These are phyloP conservation scores for Blastocladiella britannica DNA, from an alignment of 192 early-diverging fungal species.

Conservation along the genomic window DNA sequence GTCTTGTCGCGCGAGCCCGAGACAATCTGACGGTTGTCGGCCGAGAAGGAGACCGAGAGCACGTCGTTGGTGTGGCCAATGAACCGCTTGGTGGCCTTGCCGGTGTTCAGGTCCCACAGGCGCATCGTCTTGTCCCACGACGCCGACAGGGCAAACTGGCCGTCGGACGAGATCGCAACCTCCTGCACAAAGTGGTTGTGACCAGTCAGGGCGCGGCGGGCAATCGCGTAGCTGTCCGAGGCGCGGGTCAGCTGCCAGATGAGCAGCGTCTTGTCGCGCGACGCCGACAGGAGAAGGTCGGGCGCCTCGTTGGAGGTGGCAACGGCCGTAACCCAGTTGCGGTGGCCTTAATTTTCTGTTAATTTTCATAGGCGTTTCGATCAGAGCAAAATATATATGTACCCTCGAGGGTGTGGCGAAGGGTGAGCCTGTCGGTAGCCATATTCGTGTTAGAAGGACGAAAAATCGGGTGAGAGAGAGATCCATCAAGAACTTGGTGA, in stretches of 20 bases:
- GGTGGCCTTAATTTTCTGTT: conserved; percentile 35
- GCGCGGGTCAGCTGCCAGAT: conserved; percentile 93
- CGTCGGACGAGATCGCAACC: conserved; percentile 95
- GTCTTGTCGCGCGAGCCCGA: conserved; percentile 94
- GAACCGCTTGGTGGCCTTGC: conserved; percentile 87
- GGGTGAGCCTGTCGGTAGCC: background rate
- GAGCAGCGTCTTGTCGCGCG: conserved; percentile 96
- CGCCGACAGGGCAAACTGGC: conserved; percentile 93
- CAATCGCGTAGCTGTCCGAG: conserved; percentile 75
- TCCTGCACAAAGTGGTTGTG: conserved; percentile 99
- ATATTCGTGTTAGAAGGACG: no score
- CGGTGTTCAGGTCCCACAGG: conserved; percentile 94
- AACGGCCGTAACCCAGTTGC: conserved; percentile 84
- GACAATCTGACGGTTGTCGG: conserved; percentile 99
- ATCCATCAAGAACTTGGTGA: no score
- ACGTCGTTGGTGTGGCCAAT: conserved; percentile 96
- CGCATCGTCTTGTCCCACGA: conserved; percentile 99
- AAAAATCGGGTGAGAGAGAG: no score
- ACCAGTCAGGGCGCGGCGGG: conserved; percentile 74
- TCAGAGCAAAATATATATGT: background rate
- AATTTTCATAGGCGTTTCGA: background rate
- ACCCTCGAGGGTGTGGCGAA: conserved; percentile 10
- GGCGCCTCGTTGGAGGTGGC: conserved; percentile 91
- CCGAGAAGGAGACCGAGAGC: conserved; percentile 96
- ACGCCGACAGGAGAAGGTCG: conserved; percentile 90